Evolutionary conservation across 345 rosid species (phyloP).

Genomic region (Arabidopsis arenosa): DNA sequence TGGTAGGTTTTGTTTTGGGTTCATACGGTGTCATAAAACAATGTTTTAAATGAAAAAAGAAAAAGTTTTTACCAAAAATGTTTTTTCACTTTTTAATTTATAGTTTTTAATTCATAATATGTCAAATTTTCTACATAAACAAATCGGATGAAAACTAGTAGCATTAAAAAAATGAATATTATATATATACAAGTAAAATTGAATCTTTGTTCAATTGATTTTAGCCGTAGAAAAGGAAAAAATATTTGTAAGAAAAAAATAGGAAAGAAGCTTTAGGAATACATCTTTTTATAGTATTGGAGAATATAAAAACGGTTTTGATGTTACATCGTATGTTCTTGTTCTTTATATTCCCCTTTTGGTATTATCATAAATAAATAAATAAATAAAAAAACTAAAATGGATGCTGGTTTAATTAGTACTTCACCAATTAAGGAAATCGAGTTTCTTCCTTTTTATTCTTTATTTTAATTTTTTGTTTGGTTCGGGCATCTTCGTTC

Average conservation of each 20-base stretch:
- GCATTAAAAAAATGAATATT: neutral
- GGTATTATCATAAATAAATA: neutral
- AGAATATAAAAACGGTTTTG: slow-evolving; percentile 35
- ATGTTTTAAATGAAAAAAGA: neutral
- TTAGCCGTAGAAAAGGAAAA: neutral
- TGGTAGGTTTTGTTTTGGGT: slow-evolving; percentile 37
- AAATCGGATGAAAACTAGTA: neutral
- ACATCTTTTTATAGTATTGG: slow-evolving; percentile 21
- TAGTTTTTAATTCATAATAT: neutral
- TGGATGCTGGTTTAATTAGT: slow-evolving; percentile 37
- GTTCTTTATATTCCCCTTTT: slow-evolving; percentile 19
- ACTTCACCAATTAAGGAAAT: slow-evolving; percentile 41
- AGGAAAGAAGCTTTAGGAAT: slow-evolving; percentile 31
- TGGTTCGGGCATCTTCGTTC: slow-evolving; percentile 28
- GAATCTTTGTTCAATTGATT: neutral
- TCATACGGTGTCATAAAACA: slow-evolving; percentile 24
- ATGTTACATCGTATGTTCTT: slow-evolving; percentile 29
- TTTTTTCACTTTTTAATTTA: neutral
- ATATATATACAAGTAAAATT: neutral
- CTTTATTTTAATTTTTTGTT: neutral
- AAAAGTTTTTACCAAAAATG: neutral
- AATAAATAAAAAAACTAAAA: neutral
- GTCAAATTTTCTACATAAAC: neutral
- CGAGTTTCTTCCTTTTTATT: slow-evolving; percentile 25
- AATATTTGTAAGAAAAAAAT: slow-evolving; percentile 7